Conservation (phyloP, 2,329 filamentous ascomycete genomes). For the Colletotrichum tabaci region DNA sequence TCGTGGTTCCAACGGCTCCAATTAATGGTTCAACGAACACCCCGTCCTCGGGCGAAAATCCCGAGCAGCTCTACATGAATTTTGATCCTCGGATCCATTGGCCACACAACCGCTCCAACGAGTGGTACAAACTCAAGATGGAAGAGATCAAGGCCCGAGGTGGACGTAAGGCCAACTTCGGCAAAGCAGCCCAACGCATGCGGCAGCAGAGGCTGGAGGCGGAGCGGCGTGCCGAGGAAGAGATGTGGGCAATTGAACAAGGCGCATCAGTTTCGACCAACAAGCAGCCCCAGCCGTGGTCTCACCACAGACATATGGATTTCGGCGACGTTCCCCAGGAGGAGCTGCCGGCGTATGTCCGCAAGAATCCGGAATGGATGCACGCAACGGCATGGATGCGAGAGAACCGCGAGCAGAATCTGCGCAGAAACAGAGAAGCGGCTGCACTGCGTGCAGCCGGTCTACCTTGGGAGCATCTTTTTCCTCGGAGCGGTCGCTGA, state of each 20-base stretch:
- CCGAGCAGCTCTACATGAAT: slow-evolving; percentile 57
- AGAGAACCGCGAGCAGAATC: slow-evolving; percentile 47
- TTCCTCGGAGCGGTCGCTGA: slow-evolving; percentile 2
- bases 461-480: slow-evolving; percentile 28
- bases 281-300: slow-evolving; percentile 50
- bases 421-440: slow-evolving; percentile 12
- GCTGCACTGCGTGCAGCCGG: slow-evolving; percentile 12
- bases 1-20: not conserved
- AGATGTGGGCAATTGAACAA: slow-evolving; percentile 1
- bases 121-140: slow-evolving; percentile 64
- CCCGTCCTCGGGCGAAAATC: slow-evolving; percentile 41
- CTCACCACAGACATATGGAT: slow-evolving; percentile 49
- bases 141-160: slow-evolving; percentile 65
- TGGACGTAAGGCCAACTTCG: slow-evolving; percentile 66
- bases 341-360: slow-evolving; percentile 61
- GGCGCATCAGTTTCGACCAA: slow-evolving; percentile 9
- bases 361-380: slow-evolving; percentile 61
- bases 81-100: slow-evolving; percentile 68
- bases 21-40: slow-evolving; percentile 17
- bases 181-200: slow-evolving; percentile 59
- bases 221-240: slow-evolving; percentile 19
- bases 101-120: slow-evolving; percentile 57
- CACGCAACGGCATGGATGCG: slow-evolving; percentile 57
- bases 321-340: slow-evolving; percentile 56
- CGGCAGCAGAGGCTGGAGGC: slow-evolving; percentile 50